phyloP scores from a whole-genome alignment of 2,329 filamentous ascomycete species.

The Ophiostoma ips region DNA sequence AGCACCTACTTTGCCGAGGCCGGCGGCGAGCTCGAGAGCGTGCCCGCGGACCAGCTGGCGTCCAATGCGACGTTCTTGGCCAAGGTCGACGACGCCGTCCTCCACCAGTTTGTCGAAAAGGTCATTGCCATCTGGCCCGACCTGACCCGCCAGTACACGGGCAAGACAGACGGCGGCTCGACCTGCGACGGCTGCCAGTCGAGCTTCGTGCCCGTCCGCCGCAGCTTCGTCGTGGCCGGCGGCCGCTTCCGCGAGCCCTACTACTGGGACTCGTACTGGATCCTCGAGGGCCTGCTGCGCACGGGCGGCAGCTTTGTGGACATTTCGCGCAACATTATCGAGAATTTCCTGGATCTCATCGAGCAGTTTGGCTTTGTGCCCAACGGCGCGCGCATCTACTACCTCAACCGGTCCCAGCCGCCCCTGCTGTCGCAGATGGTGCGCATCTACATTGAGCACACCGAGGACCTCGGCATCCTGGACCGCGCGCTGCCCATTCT shows the following conservation, averaged over 20 bases:
- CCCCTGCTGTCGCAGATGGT: slow-evolving; percentile 55
- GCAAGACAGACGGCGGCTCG: slow-evolving; percentile 16
- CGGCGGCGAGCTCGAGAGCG: slow-evolving; percentile 45
- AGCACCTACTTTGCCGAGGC: slow-evolving; percentile 47
- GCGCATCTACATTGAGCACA: slow-evolving; percentile 47
- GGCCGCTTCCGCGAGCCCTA: slow-evolving; percentile 59
- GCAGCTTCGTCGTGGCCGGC: slow-evolving; percentile 56
- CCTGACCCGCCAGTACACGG: slow-evolving; percentile 45
- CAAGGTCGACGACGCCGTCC: slow-evolving; percentile 40
- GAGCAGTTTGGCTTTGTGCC: slow-evolving; percentile 52
- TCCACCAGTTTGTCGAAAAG: slow-evolving; percentile 46
- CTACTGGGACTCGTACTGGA: slow-evolving; percentile 61
- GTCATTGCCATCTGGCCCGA: slow-evolving; percentile 59
- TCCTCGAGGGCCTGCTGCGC: slow-evolving; percentile 49
- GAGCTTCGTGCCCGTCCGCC: slow-evolving; percentile 52
- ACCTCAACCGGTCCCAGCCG: slow-evolving; percentile 54
- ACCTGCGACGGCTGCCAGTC: slow-evolving; percentile 46
- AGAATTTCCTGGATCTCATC: slow-evolving; percentile 56
- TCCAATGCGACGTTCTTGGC: slow-evolving; percentile 45
- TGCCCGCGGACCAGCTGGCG: slow-evolving; percentile 35
- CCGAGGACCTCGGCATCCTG: slow-evolving; percentile 47
- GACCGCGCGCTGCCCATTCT: slow-evolving; percentile 47
- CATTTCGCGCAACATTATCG: slow-evolving; percentile 52
- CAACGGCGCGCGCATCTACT: slow-evolving; percentile 51
- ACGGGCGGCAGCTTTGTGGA: slow-evolving; percentile 49